Conservation (phyloP, 2,329 filamentous ascomycete genomes). For the Arthrobotrys musiformis region DNA sequence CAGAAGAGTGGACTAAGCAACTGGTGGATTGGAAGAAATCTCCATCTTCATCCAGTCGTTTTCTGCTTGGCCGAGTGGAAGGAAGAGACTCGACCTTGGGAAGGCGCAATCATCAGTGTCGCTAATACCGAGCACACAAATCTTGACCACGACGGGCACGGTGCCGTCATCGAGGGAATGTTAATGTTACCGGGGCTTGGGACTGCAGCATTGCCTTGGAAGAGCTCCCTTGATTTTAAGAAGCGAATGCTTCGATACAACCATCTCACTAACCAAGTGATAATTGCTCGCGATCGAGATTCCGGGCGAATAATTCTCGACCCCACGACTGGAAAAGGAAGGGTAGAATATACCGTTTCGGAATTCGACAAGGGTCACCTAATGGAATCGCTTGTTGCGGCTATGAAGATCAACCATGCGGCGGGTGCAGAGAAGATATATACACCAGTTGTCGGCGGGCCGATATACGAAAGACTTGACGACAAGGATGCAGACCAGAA, state of each 20-base stretch:
- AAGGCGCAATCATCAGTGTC: conserved; percentile 80
- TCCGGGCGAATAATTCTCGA: conserved; percentile 79
- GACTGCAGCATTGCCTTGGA: conserved; percentile 74
- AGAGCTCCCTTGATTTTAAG: conserved; percentile 76
- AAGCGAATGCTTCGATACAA: conserved; percentile 74
- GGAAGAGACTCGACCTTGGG: conserved; percentile 76
- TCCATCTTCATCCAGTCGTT: conserved; percentile 81
- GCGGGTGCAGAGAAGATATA: conserved; percentile 84
- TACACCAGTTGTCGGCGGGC: conserved; percentile 71
- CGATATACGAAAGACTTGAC: conserved; percentile 69
- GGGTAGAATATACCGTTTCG: conserved; percentile 77
- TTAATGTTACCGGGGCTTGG: conserved; percentile 78
- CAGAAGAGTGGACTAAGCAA: conserved; percentile 79
- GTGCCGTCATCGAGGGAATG: conserved; percentile 80
- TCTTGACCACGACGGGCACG: conserved; percentile 81
- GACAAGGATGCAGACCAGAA: conserved; percentile 56
- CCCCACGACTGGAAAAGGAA: conserved; percentile 71
- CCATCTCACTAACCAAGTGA: conserved; percentile 77
- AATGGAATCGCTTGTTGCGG: conserved; percentile 76
- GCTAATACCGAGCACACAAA: conserved; percentile 83
- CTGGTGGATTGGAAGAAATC: conserved; percentile 74
- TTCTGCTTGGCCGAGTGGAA: conserved; percentile 72
- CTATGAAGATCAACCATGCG: conserved; percentile 80
- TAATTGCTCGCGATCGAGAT: conserved; percentile 79
- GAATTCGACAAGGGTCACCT: conserved; percentile 77